Evolutionary conservation across 768 basidiomycete species (phyloP), one percentile per base, ranked within the genome.

Genomic region (Botryobasidium botryosum): DNA sequence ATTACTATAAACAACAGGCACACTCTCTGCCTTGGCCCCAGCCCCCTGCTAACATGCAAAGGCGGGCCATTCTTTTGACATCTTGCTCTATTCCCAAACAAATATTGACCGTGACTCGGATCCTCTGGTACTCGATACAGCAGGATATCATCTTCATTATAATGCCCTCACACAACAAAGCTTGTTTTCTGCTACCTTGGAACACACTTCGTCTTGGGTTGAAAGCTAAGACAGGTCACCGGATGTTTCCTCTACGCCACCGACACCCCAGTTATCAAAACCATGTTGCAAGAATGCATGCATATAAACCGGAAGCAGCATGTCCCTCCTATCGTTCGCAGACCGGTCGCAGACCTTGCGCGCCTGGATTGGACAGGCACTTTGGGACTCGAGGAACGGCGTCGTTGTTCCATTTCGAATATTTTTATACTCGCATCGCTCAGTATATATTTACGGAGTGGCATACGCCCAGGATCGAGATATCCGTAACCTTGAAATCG

Each of bases 401-500:
- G 60, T 57, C 69, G 82, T 82, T 43, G 43, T 62, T 58, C 47
- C 32, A 49, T 43, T 28, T 54, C 21, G 26, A 25, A 35, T 48
- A 13, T 51, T 50, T 45, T 49, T 20, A 15, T 13, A 18, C 37
- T 10, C 1, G 17, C 20, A n/a, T 8, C 6, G 10, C 29, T 3
- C 3, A 3, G 45, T 35, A 27, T 44, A 39, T 50, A 47, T 38
- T 53, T 20, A 27, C 44, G 88, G 86, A 75, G 55, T 90, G 84
- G 83, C 68, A 84, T 50, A 56, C 60, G 2, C 82, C 83, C 7
- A 66, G 61, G 26, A 61, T 88, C 26, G 79, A 80, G 21, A 60
- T 88, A 35, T 73, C 69, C 43, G 68, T 90, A 31, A 79, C 87
- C 45, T 87, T 86, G 0, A 75, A 84, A n/a, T n/a, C n/a, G n/a